Evolutionary conservation across 2,329 filamentous ascomycete species (phyloP), one percentile per base, ranked within the genome.

Genomic region (Cladosporium sp.): DNA sequence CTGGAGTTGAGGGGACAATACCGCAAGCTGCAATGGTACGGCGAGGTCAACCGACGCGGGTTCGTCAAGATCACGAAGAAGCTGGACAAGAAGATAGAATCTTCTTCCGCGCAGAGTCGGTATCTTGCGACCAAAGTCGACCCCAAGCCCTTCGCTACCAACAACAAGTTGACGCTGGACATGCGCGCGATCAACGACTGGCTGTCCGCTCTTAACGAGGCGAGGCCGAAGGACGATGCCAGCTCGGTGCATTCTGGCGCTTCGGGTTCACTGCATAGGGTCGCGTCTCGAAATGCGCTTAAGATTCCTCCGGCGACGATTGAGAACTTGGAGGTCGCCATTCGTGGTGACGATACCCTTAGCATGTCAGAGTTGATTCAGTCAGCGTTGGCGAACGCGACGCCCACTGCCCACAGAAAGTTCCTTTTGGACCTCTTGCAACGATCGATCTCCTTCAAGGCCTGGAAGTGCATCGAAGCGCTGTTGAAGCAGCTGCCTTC

Each of bases 31-130:
- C 88, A 95, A 69, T 97, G 91, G 91, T 98, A 97, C 68, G 92
- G 91, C 46, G 92, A 97, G 72, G 92, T 97, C 64, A 98, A 98
- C 70, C 83, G 91, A 49, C 81, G 89, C 58, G 93, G 93, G 2
- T 98, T 98, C 65, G 83, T 95, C 69, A 98, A 98, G 74, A 98
- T 98, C 70, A 95, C 93, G 48, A 98, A 98, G 76, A 98, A 98
- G 72, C 76, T 96, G 43, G 93, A 98, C 72, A 98, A 98, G 74
- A 96, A 95, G 73, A 82, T 96, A 2, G 79, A 82, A 43, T 82
- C 84, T 3, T 80, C 84, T 46, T 58, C 61, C 9, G 85, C 88
- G 0, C 91, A 96, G 73, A 84, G 88, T 66, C 82, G 84, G 54
- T 98, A 97, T 66, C 78, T 98, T 55, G 83, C 87, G 38, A 89